Conservation (phyloP, 495 filamentous ascomycete genomes). For the Talaromyces ruber region DNA sequence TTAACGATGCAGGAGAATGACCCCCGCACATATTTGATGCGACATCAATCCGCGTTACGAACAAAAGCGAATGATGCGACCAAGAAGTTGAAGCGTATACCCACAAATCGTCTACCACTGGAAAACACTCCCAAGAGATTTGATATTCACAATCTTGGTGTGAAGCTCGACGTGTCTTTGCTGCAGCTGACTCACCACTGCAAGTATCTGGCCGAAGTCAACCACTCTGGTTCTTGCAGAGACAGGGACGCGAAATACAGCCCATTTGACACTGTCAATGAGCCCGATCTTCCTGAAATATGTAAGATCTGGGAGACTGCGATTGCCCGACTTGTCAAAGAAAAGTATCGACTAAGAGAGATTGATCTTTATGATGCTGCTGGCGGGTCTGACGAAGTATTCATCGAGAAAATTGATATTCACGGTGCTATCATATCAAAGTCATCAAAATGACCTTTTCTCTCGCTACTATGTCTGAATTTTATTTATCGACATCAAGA, state of each 20-base stretch:
- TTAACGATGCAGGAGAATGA: slow-evolving; percentile 19
- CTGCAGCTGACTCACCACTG: slow-evolving; percentile 3
- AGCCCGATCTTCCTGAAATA: neutral
- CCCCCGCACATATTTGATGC: slow-evolving; percentile 31
- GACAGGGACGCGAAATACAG: neutral
- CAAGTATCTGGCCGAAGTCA: neutral
- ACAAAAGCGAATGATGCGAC: slow-evolving; percentile 7
- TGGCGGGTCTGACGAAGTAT: neutral
- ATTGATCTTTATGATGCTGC: neutral
- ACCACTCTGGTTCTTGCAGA: slow-evolving; percentile 14
- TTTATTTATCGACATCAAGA: neutral
- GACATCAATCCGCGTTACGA: slow-evolving; percentile 7
- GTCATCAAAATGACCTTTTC: neutral
- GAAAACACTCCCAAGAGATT: slow-evolving; percentile 26
- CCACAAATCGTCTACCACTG: slow-evolving; percentile 22
- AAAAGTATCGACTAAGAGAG: slow-evolving; percentile 10
- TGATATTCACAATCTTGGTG: slow-evolving; percentile 17
- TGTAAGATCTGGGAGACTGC: slow-evolving; percentile 10
- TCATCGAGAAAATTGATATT: neutral
- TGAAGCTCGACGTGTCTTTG: slow-evolving; percentile 8
- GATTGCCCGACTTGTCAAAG: slow-evolving; percentile 10
- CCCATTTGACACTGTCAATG: slow-evolving; percentile 8
- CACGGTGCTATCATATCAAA: neutral
- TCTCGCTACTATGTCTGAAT: neutral
- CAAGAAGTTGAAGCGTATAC: slow-evolving; percentile 16